Conservation (phyloP, 192 early-diverging fungal genomes). For the Bifiguratus adelaidae region DNA sequence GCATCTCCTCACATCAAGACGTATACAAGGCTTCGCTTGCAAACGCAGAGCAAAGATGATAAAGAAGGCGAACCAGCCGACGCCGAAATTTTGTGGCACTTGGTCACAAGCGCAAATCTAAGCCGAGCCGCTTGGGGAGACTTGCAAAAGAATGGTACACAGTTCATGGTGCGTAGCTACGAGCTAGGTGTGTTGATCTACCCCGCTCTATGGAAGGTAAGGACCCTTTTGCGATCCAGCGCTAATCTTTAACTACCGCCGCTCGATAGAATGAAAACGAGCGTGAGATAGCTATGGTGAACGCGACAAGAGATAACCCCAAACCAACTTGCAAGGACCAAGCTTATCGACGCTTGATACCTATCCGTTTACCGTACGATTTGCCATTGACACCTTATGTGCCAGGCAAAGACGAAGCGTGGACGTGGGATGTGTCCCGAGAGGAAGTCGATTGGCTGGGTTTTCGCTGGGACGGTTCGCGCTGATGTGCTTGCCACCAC, state of each 20-base stretch:
- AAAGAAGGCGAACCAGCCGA: conserved; percentile 3
- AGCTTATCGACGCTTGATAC: conserved; percentile 14
- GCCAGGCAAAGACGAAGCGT: conserved; percentile 12
- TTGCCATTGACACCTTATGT: conserved; percentile 30
- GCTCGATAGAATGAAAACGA: conserved; percentile 6
- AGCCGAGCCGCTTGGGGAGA: conserved; percentile 61
- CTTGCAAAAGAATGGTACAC: conserved; percentile 32
- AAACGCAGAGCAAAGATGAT: conserved; percentile 4
- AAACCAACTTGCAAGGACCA: not conserved
- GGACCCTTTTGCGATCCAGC: conserved; percentile 7
- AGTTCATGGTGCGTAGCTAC: conserved; percentile 50
- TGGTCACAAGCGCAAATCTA: conserved; percentile 40
- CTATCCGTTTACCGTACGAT: conserved; percentile 51
- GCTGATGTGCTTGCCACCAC: too few relatives aligned
- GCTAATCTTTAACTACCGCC: conserved; percentile 7
- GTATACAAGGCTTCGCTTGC: conserved; percentile 21
- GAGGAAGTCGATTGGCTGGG: conserved; percentile 10
- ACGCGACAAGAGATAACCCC: not conserved
- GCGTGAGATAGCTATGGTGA: not conserved
- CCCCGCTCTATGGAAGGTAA: conserved; percentile 47
- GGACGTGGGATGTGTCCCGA: conserved; percentile 9
- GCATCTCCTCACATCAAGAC: conserved; percentile 66
- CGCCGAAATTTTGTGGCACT: conserved; percentile 25
- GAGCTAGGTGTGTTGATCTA: conserved; percentile 53
- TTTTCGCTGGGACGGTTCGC: conserved; percentile 9